Percentiles rank a stretch among this genome's conserved stretches.
Evolutionary conservation across 192 early-diverging fungal genomes (phyloP).

Genomic region (Chytriomyces sp.): DNA sequence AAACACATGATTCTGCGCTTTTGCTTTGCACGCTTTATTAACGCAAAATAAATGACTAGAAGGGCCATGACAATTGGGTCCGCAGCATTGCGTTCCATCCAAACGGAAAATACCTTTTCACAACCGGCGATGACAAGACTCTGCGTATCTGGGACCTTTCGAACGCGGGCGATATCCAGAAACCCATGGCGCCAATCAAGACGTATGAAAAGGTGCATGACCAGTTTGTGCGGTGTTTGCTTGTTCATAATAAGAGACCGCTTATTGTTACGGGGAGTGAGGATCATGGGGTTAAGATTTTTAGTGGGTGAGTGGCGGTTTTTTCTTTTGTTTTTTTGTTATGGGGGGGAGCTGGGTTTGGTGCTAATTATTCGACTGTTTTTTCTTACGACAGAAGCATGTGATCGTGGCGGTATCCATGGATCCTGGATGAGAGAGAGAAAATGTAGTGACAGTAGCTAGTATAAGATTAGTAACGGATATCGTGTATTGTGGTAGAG

Average conservation of each 20-base stretch:
- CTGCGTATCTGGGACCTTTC: constrained; percentile 86
- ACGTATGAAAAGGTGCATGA: constrained; percentile 76
- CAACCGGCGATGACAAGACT: constrained; percentile 89
- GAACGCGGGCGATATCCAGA: constrained; percentile 70
- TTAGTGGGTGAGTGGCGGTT: constrained; percentile 40
- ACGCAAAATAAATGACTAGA: constrained; percentile 41
- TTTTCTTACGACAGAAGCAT: too few relatives aligned
- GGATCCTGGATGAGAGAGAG: too few relatives aligned
- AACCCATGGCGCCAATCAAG: constrained; percentile 50
- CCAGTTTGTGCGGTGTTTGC: constrained; percentile 88
- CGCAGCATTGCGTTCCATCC: constrained; percentile 85
- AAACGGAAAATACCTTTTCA: constrained; percentile 79
- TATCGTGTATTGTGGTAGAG: too few relatives aligned
- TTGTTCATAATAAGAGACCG: too few relatives aligned
- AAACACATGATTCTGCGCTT: constrained; percentile 33
- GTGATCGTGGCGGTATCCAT: too few relatives aligned
- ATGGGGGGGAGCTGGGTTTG: too few relatives aligned
- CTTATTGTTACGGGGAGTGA: too few relatives aligned
- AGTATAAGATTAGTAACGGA: too few relatives aligned
- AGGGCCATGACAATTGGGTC: constrained; percentile 94
- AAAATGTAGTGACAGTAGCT: too few relatives aligned
- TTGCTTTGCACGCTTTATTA: constrained; percentile 7
- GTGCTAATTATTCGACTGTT: too few relatives aligned
- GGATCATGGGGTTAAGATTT: too few relatives aligned
- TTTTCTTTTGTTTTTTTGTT: constrained; percentile 53